These are phyloP conservation scores for Williopsis jadinii DNA, from an alignment of 1,139 yeast genomes.

Conservation along the genomic window DNA sequence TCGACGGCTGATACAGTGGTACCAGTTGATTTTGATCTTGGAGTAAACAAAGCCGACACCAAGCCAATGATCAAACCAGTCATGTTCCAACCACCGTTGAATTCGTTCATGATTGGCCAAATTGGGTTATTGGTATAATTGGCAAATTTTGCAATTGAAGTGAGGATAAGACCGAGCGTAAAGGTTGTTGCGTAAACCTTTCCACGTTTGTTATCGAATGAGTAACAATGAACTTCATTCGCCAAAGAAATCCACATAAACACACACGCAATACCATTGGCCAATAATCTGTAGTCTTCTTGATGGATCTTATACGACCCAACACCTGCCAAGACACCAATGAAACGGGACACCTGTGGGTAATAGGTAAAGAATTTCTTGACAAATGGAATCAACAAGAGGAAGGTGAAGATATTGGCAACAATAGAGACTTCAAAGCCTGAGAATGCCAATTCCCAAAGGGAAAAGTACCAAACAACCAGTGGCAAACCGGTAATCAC, in stretches of 20 bases:
- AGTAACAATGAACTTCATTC: constrained; percentile 45
- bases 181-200: constrained; percentile 49
- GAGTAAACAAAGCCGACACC: constrained; percentile 52
- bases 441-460: constrained; percentile 96
- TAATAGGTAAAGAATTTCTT: constrained; percentile 31
- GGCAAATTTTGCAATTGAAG: constrained; percentile 70
- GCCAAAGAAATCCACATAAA: constrained; percentile 60
- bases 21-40: constrained; percentile 31
- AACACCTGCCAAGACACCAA: constrained; percentile 62
- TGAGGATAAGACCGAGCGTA: constrained; percentile 62
- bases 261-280: constrained; percentile 60
- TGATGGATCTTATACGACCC: constrained; percentile 64
- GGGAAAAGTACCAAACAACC: constrained; percentile 93
- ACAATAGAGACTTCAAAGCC: constrained; percentile 80
- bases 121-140: constrained; percentile 84
- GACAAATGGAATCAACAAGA: constrained; percentile 50
- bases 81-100: constrained; percentile 80
- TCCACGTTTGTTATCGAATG: constrained; percentile 18
- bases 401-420: constrained; percentile 49
- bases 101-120: constrained; percentile 90
- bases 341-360: constrained; percentile 48
- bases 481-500: constrained; percentile 72
- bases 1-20: constrained; percentile 10
- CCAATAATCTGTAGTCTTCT: constrained; percentile 64
- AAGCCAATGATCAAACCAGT: constrained; percentile 64